These are phyloP conservation scores for Russula emetica DNA, from an alignment of 768 basidiomycete genomes.

Conservation along the genomic window DNA sequence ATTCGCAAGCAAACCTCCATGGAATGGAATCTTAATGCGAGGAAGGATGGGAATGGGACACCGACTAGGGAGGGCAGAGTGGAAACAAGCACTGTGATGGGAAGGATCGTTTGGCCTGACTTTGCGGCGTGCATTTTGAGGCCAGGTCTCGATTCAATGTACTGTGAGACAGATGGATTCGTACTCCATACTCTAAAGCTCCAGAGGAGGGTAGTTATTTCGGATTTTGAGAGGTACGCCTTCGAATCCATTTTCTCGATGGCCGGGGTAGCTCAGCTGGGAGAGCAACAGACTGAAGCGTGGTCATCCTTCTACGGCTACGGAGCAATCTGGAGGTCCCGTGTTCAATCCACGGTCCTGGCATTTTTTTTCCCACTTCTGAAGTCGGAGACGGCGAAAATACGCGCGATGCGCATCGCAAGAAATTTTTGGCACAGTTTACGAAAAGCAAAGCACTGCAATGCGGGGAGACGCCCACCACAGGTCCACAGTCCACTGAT, in stretches of 20 bases:
- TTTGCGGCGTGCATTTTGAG: too few relatives aligned
- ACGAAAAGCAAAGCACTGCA: not conserved
- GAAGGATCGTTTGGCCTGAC: not conserved
- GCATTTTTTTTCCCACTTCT: slow-evolving; percentile 41
- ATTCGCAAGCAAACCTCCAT: not conserved
- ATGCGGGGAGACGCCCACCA: too few relatives aligned
- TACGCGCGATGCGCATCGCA: not conserved
- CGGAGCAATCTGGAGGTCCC: slow-evolving; percentile 60
- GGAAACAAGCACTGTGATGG: not conserved
- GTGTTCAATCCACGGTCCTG: slow-evolving; percentile 77
- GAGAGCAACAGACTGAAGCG: slow-evolving; percentile 35
- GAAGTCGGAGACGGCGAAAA: not conserved
- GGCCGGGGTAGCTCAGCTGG: slow-evolving; percentile 35
- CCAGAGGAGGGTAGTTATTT: too few relatives aligned
- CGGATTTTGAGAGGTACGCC: not conserved
- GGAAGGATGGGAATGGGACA: not conserved
- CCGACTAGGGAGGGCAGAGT: not conserved
- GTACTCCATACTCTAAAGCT: too few relatives aligned
- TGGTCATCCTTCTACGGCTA: too few relatives aligned
- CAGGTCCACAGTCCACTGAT: not conserved
- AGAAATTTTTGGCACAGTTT: not conserved
- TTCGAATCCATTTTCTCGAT: not conserved
- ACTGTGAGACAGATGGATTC: too few relatives aligned
- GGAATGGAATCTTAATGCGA: not conserved
- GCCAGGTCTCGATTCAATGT: too few relatives aligned